phyloP scores from a whole-genome alignment of 2,329 filamentous ascomycete genomes.

The Ophiocordyceps robertsii region DNA sequence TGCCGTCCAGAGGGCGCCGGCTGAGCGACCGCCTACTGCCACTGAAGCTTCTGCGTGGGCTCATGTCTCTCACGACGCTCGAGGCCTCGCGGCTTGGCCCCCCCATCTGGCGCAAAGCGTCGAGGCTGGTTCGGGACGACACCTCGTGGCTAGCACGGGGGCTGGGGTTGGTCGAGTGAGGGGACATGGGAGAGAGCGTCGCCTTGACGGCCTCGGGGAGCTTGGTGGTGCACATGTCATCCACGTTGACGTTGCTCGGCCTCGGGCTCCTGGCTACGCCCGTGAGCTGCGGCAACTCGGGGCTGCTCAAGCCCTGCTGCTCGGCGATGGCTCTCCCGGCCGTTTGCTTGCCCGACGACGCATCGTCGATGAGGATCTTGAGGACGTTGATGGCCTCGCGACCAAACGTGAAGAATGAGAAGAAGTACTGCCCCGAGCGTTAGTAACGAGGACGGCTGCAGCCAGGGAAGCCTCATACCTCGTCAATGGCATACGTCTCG shows the following conservation, averaged over 20 bases:
- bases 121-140: slow-evolving; percentile 35
- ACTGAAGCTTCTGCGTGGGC: slow-evolving; percentile 49
- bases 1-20: slow-evolving; percentile 31
- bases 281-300: slow-evolving; percentile 8
- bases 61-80: slow-evolving; percentile 25
- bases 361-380: slow-evolving; percentile 56
- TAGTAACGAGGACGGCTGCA: not conserved
- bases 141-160: slow-evolving; percentile 42
- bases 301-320: slow-evolving; percentile 3
- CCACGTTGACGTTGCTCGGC: slow-evolving; percentile 10
- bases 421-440: slow-evolving; percentile 60
- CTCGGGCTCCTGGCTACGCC: slow-evolving; percentile 13
- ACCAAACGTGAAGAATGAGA: slow-evolving; percentile 83
- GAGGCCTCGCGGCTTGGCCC: slow-evolving; percentile 40
- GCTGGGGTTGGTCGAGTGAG: slow-evolving; percentile 30
- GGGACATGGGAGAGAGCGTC: slow-evolving; percentile 41
- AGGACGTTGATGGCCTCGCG: slow-evolving; percentile 73
- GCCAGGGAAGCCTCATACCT: slow-evolving; percentile 38
- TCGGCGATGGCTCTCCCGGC: slow-evolving; percentile 9
- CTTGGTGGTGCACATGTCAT: slow-evolving; percentile 22
- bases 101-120: slow-evolving; percentile 32
- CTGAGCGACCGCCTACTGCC: slow-evolving; percentile 38
- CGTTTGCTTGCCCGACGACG: slow-evolving; percentile 26
- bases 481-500: slow-evolving; percentile 89
- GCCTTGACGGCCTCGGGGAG: slow-evolving; percentile 46